Evolutionary conservation across 2,329 filamentous ascomycete genomes (phyloP).

Genomic region (Epicoccum nigrum): DNA sequence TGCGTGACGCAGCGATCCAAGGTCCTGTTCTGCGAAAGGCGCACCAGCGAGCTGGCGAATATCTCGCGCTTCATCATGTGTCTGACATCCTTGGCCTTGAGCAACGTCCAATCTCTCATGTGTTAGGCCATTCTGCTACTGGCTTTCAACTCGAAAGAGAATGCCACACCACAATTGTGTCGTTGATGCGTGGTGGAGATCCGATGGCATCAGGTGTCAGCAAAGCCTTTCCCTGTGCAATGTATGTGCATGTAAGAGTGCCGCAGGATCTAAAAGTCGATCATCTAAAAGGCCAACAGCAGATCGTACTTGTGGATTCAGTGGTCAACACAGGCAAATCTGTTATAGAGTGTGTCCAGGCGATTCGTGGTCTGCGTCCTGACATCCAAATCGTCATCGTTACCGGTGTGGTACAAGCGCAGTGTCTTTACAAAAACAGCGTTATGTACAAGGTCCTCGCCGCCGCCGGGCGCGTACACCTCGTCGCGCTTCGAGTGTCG

Average conservation of each 20-base stretch:
- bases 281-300: constrained; percentile 50
- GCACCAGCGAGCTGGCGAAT: constrained; percentile 59
- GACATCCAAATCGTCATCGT: too few species aligned
- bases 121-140: constrained; percentile 54
- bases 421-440: too few species aligned
- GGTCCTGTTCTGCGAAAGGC: constrained; percentile 58
- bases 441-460: too few species aligned
- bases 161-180: constrained; percentile 58
- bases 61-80: constrained; percentile 60
- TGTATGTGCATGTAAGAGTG: constrained; percentile 57
- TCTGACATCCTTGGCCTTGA: constrained; percentile 58
- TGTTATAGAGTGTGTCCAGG: constrained; percentile 56
- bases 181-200: constrained; percentile 69
- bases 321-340: constrained; percentile 65
- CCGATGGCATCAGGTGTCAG: constrained; percentile 66
- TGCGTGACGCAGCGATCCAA: constrained; percentile 55
- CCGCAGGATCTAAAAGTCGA: constrained; percentile 51
- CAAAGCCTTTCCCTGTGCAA: constrained; percentile 58
- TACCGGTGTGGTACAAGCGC: too few species aligned
- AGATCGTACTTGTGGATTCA: constrained; percentile 63
- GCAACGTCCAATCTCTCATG: constrained; percentile 56
- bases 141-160: constrained; percentile 59
- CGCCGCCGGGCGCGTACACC: too few species aligned
- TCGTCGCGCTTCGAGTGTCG: too few species aligned
- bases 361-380: too few species aligned